Evolutionary conservation across 352 stramenopile species (phyloP).

Genomic region (Pythium aphanidermatum): DNA sequence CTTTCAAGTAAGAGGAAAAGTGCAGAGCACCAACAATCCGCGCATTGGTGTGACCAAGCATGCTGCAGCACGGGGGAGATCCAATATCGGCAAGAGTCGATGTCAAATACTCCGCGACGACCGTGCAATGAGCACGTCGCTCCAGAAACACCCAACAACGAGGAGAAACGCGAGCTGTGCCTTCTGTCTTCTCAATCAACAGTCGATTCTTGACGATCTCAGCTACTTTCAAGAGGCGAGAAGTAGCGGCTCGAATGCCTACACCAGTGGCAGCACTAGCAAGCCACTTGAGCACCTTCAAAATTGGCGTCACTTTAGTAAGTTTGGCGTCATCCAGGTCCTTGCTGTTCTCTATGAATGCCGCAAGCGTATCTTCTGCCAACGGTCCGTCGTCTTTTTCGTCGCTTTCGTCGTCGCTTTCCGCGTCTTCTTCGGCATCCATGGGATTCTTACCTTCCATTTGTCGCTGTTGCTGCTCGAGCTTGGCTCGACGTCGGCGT

Average conservation of each 20-base stretch:
- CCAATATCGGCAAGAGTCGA: conserved; percentile 30
- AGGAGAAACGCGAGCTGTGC: conserved; percentile 17
- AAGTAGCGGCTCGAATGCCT: conserved; percentile 31
- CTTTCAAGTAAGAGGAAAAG: conserved; percentile 64
- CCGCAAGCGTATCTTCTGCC: conserved; percentile 21
- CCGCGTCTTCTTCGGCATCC: background rate
- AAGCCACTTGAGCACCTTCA: conserved; percentile 55
- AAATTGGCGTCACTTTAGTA: conserved; percentile 39
- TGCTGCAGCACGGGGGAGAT: conserved; percentile 58
- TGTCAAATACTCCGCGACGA: conserved; percentile 76
- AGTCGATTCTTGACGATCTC: conserved; percentile 45
- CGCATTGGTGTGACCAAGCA: conserved; percentile 66
- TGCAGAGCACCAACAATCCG: conserved; percentile 46
- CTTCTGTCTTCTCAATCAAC: conserved; percentile 19
- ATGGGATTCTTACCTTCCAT: background rate
- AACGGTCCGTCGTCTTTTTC: conserved; percentile 31
- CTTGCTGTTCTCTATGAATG: conserved; percentile 18
- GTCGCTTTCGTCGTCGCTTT: conserved; percentile 12
- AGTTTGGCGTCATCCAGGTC: conserved; percentile 32
- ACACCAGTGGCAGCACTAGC: conserved; percentile 24
- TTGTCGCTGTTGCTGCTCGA: conserved; percentile 17
- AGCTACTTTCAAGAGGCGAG: conserved; percentile 50
- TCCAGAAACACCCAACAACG: conserved; percentile 65
- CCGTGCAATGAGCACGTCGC: conserved; percentile 54
- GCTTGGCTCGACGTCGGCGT: conserved; percentile 18